A percentile compares a stretch with the other conserved stretches of the same genome.
Evolutionary conservation across 1,139 yeast species (phyloP).

Genomic region (Blastobotrys indianensis): DNA sequence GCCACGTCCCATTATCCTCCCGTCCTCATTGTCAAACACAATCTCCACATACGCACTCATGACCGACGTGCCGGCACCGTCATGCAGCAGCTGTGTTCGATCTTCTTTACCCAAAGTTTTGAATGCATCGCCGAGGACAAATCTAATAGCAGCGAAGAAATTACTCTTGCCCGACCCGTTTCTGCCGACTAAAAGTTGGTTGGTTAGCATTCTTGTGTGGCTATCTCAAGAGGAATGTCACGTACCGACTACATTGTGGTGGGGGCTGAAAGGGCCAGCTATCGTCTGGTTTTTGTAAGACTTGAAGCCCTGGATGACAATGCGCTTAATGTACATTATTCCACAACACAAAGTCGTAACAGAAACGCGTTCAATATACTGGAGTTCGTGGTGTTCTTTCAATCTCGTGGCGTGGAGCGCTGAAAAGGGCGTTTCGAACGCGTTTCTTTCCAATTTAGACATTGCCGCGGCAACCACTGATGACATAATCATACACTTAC

Average conservation of each 20-base stretch:
- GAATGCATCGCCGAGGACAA: conserved; percentile 87
- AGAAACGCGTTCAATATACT: no score
- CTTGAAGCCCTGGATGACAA: conserved; percentile 87
- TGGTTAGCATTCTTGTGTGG: conserved; percentile 1
- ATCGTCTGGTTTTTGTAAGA: conserved; percentile 83
- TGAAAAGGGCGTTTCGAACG: neutral
- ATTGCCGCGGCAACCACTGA: neutral
- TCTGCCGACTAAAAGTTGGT: conserved; percentile 51
- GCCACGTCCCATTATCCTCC: conserved; percentile 61
- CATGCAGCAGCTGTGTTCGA: conserved; percentile 76
- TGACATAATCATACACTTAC: neutral
- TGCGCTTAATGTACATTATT: conserved; percentile 28
- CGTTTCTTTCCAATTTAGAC: neutral
- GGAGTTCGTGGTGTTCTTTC: neutral
- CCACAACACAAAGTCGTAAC: no score
- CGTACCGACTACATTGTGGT: conserved; percentile 70
- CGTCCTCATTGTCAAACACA: conserved; percentile 73
- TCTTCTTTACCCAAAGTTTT: conserved; percentile 85
- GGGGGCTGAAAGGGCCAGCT: conserved; percentile 71
- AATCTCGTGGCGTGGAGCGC: no score
- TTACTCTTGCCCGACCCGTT: conserved; percentile 97
- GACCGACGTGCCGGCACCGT: conserved; percentile 73
- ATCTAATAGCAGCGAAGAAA: conserved; percentile 91
- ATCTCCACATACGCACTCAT: conserved; percentile 93
- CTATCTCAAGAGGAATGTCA: neutral